These are phyloP conservation scores for Diplocarpon rosae DNA, from an alignment of 2,329 filamentous ascomycete genomes.

Conservation along the genomic window DNA sequence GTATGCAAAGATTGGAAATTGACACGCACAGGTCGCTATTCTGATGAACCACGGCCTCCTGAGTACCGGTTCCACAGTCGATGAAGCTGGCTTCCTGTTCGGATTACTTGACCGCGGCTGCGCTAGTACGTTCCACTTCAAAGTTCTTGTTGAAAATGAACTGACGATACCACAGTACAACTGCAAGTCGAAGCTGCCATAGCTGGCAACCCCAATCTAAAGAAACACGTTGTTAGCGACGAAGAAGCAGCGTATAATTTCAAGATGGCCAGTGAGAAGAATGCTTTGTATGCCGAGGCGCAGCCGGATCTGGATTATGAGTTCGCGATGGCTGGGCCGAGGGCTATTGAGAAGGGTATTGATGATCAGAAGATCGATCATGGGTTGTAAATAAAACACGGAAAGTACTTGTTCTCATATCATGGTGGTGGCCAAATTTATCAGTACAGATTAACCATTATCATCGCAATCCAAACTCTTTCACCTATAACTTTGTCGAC, in stretches of 20 bases:
- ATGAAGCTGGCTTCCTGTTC: slow-evolving; percentile 64
- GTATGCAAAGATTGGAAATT: not conserved
- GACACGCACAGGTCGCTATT: slow-evolving; percentile 39
- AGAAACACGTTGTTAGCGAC: slow-evolving; percentile 43
- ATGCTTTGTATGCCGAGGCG: slow-evolving; percentile 35
- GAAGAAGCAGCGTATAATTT: slow-evolving; percentile 44
- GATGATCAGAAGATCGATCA: slow-evolving; percentile 23
- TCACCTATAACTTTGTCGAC: no score
- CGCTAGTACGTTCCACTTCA: slow-evolving; percentile 28
- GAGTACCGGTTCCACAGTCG: slow-evolving; percentile 60
- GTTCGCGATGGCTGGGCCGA: slow-evolving; percentile 32
- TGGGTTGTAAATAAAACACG: slow-evolving; percentile 9
- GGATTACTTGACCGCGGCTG: slow-evolving; percentile 58
- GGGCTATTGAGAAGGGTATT: slow-evolving; percentile 24
- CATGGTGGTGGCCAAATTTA: no score
- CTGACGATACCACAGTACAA: slow-evolving; percentile 35
- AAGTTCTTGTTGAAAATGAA: not conserved
- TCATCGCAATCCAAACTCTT: no score
- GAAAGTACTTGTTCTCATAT: no score
- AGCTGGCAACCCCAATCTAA: slow-evolving; percentile 34
- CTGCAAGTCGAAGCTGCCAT: slow-evolving; percentile 57
- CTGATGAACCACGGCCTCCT: slow-evolving; percentile 63
- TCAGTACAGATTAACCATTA: no score
- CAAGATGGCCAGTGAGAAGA: slow-evolving; percentile 36
- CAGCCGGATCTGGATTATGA: slow-evolving; percentile 38